Evolutionary conservation across 106 monocot genomes (phyloP), one percentile per base, ranked within the genome.

Genomic region (Allium cepa): DNA sequence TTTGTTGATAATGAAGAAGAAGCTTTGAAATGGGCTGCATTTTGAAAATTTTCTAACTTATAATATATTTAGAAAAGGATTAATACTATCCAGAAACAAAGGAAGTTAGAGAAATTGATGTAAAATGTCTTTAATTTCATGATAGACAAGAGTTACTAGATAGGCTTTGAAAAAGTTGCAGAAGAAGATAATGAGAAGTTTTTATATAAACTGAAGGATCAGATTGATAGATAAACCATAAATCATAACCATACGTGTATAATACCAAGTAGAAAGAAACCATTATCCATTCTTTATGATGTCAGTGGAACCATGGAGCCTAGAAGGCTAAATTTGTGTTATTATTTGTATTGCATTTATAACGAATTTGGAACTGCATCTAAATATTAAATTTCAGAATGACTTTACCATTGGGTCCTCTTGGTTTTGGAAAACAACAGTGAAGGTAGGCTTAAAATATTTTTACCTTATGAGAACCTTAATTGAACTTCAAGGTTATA

Each of bases 371-470:
- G 22, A 68, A 49, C 36, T 36, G 50, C 18, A 11, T 48, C 13
- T 57, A 56, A 22, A 56, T 2, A 53, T 11, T 53, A 2, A 11
- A 66, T 36, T 68, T 62, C 77, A 85, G 84, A 67, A 77, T 87
- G 80, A 83, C 87, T 59, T 47, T 87, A 22, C 80, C 83, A 8
- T 69, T 87, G 10, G 87, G 87, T 0, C 87, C 80, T 11, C 83
- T 80, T 3, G 80, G 87, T 11, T 83, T 82, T 1, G 87, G 87
- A 87, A 87, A 68, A 83, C 87, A 10, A 78, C 78, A 22, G 60
- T 83, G 26, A 72, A 81, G 69, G 81, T 81, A n/a, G 48, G 73
- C 1, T 2, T 45, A 72, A 28, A 15, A 47, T 9, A 27, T 15
- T 50, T 9, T 13, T 59, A 36, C 4, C 36, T 36, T 36, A 36